Percentiles rank a stretch among this genome's conserved stretches.
phyloP scores from a whole-genome alignment of 2,329 filamentous ascomycete genomes.

The Tolypocladium capitatum region DNA sequence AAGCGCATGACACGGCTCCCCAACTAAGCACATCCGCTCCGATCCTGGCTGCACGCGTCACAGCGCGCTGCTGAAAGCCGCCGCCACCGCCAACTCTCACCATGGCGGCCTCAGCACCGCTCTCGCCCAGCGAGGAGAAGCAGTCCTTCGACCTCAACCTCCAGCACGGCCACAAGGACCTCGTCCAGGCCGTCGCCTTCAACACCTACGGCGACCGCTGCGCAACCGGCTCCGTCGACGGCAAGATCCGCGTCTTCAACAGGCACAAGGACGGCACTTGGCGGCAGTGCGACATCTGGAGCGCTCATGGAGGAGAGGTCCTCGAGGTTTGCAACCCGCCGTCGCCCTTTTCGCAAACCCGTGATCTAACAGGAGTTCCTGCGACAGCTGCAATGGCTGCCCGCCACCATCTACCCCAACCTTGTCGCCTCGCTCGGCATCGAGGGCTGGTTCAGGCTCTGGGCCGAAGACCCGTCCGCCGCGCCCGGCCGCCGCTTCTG shows the following conservation, averaged over 20 bases:
- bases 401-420: slow-evolving; percentile 73
- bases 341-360: not conserved
- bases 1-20: not conserved
- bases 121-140: slow-evolving; percentile 30
- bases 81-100: not conserved
- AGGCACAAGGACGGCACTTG: slow-evolving; percentile 65
- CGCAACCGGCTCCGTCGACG: slow-evolving; percentile 82
- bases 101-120: slow-evolving; percentile 18
- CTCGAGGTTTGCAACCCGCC: slow-evolving; percentile 49
- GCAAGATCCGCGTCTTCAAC: slow-evolving; percentile 86
- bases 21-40: too few species aligned
- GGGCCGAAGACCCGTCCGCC: slow-evolving; percentile 80
- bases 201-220: slow-evolving; percentile 88
- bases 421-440: slow-evolving; percentile 79
- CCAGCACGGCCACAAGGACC: slow-evolving; percentile 62
- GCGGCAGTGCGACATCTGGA: slow-evolving; percentile 77
- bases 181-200: slow-evolving; percentile 76
- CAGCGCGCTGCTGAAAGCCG: not conserved
- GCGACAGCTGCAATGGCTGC: slow-evolving; percentile 76
- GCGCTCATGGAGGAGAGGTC: slow-evolving; percentile 80
- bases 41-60: not conserved
- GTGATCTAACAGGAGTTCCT: not conserved
- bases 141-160: slow-evolving; percentile 46
- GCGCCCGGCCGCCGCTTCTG: slow-evolving; percentile 73
- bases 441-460: slow-evolving; percentile 81